These are phyloP conservation scores for Exophiala oligosperma DNA, from an alignment of 2,329 filamentous ascomycete species.

Conservation along the genomic window DNA sequence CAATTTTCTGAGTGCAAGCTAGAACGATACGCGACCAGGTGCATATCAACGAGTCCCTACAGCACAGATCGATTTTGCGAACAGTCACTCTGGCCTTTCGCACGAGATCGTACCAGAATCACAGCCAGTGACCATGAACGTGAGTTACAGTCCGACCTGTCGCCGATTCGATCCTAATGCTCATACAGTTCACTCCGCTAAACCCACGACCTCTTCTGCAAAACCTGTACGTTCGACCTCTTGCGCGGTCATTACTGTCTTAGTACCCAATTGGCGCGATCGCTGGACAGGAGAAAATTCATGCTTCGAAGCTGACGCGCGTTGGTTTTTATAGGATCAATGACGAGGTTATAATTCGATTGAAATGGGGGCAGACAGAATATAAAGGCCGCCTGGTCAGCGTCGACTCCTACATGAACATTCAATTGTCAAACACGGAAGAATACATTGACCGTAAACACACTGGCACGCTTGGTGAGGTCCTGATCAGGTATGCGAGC, in stretches of 20 bases:
- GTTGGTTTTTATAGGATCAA: constrained; percentile 63
- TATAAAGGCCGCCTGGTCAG: constrained; percentile 93
- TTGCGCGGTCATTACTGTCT: background rate
- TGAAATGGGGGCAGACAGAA: constrained; percentile 98
- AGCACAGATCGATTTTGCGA: background rate
- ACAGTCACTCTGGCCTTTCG: too few relatives aligned
- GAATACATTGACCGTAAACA: constrained; percentile 89
- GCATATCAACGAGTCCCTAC: background rate
- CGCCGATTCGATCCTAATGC: constrained; percentile 27
- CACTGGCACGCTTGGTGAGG: constrained; percentile 81
- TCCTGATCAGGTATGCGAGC: constrained; percentile 74
- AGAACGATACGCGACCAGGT: background rate
- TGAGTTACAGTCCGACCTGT: constrained; percentile 26
- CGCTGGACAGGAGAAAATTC: background rate
- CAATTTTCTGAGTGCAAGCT: constrained; percentile 6
- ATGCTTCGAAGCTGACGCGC: constrained; percentile 3
- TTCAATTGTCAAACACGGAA: constrained; percentile 86
- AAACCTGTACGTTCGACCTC: constrained; percentile 65
- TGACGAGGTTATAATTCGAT: constrained; percentile 83
- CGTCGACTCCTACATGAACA: constrained; percentile 98
- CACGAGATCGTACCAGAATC: background rate
- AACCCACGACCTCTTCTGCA: constrained; percentile 98
- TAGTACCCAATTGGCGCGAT: constrained; percentile 17
- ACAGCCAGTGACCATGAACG: constrained; percentile 35
- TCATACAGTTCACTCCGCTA: constrained; percentile 74